Percentiles rank a stretch among this genome's conserved stretches.
These are phyloP conservation scores for Chlorella vulgaris DNA, from an alignment of 139 green algal species.

Conservation along the genomic window DNA sequence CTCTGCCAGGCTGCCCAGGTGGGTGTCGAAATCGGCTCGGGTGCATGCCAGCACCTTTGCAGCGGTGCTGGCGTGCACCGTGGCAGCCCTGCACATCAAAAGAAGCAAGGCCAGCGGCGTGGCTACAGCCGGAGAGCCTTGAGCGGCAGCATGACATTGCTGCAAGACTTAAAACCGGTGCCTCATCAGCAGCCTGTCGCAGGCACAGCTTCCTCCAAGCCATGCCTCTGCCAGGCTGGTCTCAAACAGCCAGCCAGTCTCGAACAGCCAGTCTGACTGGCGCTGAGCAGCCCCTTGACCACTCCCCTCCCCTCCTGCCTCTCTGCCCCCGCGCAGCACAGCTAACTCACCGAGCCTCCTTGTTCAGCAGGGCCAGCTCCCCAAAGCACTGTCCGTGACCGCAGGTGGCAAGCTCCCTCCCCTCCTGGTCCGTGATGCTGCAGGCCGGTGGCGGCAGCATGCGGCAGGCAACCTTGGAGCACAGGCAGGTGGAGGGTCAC, in stretches of 20 bases:
- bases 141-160: no score
- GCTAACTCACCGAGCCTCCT: slow-evolving; percentile 44
- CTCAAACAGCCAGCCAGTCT: neutral
- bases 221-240: no score
- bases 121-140: neutral
- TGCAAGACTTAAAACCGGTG: no score
- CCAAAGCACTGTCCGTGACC: slow-evolving; percentile 87
- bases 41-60: slow-evolving; percentile 65
- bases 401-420: slow-evolving; percentile 65
- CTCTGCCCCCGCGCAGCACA: no score
- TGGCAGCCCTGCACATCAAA: slow-evolving; percentile 43
- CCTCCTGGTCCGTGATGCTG: slow-evolving; percentile 61
- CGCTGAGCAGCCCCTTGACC: no score
- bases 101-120: neutral
- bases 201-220: no score
- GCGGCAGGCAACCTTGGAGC: neutral
- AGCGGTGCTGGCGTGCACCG: slow-evolving; percentile 39
- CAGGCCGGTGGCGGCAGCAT: neutral
- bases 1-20: slow-evolving; percentile 71
- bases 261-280: neutral
- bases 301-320: neutral
- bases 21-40: slow-evolving; percentile 70
- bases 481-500: no score
- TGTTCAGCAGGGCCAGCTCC: slow-evolving; percentile 84
- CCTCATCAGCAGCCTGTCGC: no score